Evolutionary conservation across 768 basidiomycete species (phyloP).

Genomic region (Holtermannia corniformis): DNA sequence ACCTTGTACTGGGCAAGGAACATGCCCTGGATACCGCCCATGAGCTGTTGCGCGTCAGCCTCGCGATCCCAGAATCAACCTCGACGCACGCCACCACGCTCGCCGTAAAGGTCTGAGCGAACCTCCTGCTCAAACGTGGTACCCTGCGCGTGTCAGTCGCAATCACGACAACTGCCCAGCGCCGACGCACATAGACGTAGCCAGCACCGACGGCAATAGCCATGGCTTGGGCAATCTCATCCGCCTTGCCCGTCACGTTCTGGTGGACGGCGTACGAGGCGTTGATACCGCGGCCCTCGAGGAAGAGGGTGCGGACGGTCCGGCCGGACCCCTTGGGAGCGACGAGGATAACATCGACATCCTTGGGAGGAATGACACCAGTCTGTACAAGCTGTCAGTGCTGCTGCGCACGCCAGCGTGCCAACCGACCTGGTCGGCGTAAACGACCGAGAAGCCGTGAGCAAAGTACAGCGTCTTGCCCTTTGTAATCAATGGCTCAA

Average conservation of each 20-base stretch:
- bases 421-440: slow-evolving; percentile 53
- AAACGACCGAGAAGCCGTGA: slow-evolving; percentile 98
- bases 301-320: slow-evolving; percentile 98
- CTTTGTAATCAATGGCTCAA: slow-evolving; percentile 94
- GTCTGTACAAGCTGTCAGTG: slow-evolving; percentile 45
- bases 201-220: slow-evolving; percentile 93
- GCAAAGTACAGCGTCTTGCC: slow-evolving; percentile 99
- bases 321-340: slow-evolving; percentile 98
- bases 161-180: too few species aligned
- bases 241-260: slow-evolving; percentile 94
- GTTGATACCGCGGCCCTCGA: slow-evolving; percentile 77
- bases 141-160: too few species aligned
- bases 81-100: slow-evolving; percentile 89
- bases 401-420: neutral
- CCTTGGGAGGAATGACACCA: slow-evolving; percentile 76
- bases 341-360: slow-evolving; percentile 98
- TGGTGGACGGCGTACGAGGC: slow-evolving; percentile 91
- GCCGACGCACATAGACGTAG: slow-evolving; percentile 94
- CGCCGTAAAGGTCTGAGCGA: slow-evolving; percentile 97
- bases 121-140: slow-evolving; percentile 99
- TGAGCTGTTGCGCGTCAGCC: slow-evolving; percentile 52
- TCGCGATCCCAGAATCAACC: neutral
- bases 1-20: slow-evolving; percentile 90
- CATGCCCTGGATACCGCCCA: slow-evolving; percentile 95
- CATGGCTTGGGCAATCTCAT: slow-evolving; percentile 90